phyloP scores from a whole-genome alignment of 495 filamentous ascomycete species.

The Amphirosellinia nigrospora region DNA sequence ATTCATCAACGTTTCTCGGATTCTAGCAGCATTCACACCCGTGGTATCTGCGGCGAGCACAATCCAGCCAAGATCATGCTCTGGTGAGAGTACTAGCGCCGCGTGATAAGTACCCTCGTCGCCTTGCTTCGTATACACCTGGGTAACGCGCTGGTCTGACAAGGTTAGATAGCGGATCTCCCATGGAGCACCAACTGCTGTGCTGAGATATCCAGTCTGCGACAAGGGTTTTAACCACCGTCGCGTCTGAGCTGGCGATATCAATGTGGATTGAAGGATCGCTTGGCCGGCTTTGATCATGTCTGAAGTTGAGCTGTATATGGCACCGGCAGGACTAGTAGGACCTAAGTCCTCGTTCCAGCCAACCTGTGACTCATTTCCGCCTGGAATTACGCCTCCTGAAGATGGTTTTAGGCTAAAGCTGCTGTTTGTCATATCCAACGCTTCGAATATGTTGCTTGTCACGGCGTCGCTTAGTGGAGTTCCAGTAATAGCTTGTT shows the following conservation, averaged over 20 bases:
- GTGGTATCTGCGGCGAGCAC: conserved; percentile 47
- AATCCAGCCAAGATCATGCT: conserved; percentile 59
- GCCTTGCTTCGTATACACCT: conserved; percentile 63
- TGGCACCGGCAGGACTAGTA: conserved; percentile 48
- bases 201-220: conserved; percentile 48
- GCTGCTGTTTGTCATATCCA: conserved; percentile 30
- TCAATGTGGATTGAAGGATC: conserved; percentile 55
- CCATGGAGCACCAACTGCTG: conserved; percentile 62
- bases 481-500: conserved; percentile 29
- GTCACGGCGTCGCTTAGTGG: conserved; percentile 25
- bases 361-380: conserved; percentile 12
- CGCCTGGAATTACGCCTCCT: conserved; percentile 24
- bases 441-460: conserved; percentile 37
- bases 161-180: conserved; percentile 56
- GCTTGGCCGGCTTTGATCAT: conserved; percentile 54
- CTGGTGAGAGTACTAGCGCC: conserved; percentile 54
- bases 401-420: conserved; percentile 1
- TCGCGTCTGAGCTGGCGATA: conserved; percentile 51
- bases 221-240: conserved; percentile 59
- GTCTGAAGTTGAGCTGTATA: conserved; percentile 56
- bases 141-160: conserved; percentile 40
- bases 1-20: conserved; percentile 42
- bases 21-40: conserved; percentile 24
- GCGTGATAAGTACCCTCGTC: conserved; percentile 54
- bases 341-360: conserved; percentile 22